Conservation (phyloP, 139 green algal species). For the Picochlorum sp. region DNA sequence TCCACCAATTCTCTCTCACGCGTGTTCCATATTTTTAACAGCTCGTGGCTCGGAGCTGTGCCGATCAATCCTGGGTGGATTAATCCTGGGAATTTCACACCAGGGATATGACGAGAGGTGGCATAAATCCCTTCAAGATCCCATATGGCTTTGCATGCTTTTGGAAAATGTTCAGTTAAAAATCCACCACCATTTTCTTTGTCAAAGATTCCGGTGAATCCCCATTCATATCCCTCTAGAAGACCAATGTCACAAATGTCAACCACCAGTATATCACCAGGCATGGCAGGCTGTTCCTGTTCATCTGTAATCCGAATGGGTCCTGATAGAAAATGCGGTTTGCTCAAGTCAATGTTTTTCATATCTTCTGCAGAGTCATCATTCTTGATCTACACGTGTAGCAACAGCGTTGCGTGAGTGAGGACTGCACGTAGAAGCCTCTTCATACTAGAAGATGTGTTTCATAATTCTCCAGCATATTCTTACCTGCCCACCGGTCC, state of each 20-base stretch:
- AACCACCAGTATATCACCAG: constrained; percentile 62
- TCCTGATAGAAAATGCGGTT: constrained; percentile 52
- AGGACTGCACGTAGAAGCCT: too few relatives aligned
- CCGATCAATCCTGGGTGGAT: constrained; percentile 47
- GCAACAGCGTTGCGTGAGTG: too few relatives aligned
- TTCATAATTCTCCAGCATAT: too few relatives aligned
- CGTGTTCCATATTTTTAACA: constrained; percentile 68
- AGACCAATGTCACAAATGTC: constrained; percentile 63
- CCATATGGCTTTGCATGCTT: constrained; percentile 62
- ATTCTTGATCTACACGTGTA: constrained; percentile 15
- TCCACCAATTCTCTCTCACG: constrained; percentile 48
- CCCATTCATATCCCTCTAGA: constrained; percentile 49
- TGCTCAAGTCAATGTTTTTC: constrained; percentile 47
- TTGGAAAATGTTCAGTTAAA: constrained; percentile 67
- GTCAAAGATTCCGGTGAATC: constrained; percentile 69
- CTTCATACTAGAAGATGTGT: too few relatives aligned
- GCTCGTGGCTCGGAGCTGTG: constrained; percentile 58
- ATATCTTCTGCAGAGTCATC: constrained; percentile 66
- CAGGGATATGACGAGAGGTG: constrained; percentile 57
- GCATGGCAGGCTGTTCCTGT: constrained; percentile 35
- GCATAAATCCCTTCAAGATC: constrained; percentile 66
- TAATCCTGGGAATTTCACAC: constrained; percentile 40
- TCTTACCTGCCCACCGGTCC: constrained; percentile 32
- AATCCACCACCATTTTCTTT: constrained; percentile 68
- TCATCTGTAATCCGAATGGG: constrained; percentile 45